Evolutionary conservation across 257 asterid species (phyloP), one percentile per base, ranked within the genome.

Genomic region (Ligustrum vulgare): DNA sequence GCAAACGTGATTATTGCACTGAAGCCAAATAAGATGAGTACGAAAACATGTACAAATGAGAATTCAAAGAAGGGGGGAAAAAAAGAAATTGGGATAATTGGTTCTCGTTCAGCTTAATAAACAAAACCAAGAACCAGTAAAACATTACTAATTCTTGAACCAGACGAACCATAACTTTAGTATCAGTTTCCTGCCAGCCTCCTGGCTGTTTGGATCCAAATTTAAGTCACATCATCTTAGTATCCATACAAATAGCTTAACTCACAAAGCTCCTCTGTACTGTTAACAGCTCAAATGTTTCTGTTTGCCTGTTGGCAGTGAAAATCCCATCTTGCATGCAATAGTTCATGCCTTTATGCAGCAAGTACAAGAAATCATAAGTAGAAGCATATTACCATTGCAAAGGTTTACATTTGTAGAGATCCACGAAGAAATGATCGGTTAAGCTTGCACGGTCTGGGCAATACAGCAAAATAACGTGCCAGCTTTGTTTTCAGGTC

Each of bases 321-420:
- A 51, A 18, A 54, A 37, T 79, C 33, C 20, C 63, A n/a, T 18
- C 63, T 39, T 67, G 75, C 56, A 73, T 51, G 22, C 62, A n/a
- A 51, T 3, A 51, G 62, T 51, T 18, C 62, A 18, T 51, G 63
- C 63, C 25, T n/a, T 54, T 1, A 16, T 7, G 25, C 18, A 4
- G 41, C 67, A 68, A 32, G 20, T 67, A 20, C 37, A 78, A 31
- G 63, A 45, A 54, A 23, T 62, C 39, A 79, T 45, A n/a, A 49
- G 35, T 43, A 74, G 32, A 63, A 35, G 70, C n/a, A 67, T n/a
- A 64, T 8, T 41, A 15, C 51, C 11, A 2, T 31, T 31, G 43
- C 66, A 35, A 13, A 28, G n/a, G 9, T 49, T 11, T 39, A 67
- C 81, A 70, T 78, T 54, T 9, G 16, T 51, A 36, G 20, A 36